These are phyloP conservation scores for Blepharisma japonicum DNA, from an alignment of 73 alveolate species.

Conservation along the genomic window DNA sequence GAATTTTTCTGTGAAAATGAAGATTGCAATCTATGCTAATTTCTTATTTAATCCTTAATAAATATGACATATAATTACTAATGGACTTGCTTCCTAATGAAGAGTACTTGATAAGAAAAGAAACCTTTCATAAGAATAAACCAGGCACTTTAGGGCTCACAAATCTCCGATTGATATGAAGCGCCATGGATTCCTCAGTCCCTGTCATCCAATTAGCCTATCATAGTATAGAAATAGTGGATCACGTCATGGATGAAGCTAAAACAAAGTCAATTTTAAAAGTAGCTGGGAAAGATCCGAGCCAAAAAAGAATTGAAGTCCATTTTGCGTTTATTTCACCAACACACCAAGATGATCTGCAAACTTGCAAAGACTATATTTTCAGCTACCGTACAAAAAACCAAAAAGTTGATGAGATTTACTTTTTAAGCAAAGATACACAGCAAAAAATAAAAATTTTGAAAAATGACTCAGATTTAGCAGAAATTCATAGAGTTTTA, in stretches of 20 bases:
- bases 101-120: constrained; percentile 12
- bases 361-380: background rate
- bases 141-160: background rate
- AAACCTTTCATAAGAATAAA: background rate
- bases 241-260: background rate
- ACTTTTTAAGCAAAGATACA: background rate
- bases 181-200: background rate
- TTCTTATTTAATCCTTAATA: no score
- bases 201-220: background rate
- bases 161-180: background rate
- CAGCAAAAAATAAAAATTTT: constrained; percentile 6
- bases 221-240: background rate
- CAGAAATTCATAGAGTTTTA: background rate
- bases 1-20: no score
- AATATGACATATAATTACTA: background rate
- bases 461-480: background rate
- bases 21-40: no score
- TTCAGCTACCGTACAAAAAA: background rate
- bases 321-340: constrained; percentile 1
- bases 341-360: background rate
- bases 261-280: background rate
- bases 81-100: constrained; percentile 16
- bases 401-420: constrained; percentile 3
- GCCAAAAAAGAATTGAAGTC: background rate
- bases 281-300: background rate